phyloP scores from a whole-genome alignment of 495 filamentous ascomycete genomes.

The Cercophora newfieldiana region DNA sequence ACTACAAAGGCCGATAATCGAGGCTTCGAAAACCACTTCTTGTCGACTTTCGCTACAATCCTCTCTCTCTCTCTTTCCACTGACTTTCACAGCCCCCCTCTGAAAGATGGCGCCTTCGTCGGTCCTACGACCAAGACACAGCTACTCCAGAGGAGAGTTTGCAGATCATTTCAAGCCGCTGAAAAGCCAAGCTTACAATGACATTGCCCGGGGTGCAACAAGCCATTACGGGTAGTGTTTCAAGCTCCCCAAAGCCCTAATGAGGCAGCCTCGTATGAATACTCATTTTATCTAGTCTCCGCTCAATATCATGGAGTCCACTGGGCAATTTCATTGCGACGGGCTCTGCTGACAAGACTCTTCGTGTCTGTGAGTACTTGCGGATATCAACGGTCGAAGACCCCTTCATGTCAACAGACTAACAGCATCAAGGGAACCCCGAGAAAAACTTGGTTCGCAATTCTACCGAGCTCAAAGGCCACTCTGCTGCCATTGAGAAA shows the following conservation, averaged over 20 bases:
- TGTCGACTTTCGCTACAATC: background rate
- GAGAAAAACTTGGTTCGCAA: constrained; percentile 78
- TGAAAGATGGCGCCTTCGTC: background rate
- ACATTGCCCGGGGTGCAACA: constrained; percentile 39
- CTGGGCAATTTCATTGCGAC: constrained; percentile 84
- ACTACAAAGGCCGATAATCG: no score
- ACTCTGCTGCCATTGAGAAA: constrained; percentile 74
- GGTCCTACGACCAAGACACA: constrained; percentile 37
- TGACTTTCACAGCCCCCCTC: background rate
- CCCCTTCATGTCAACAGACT: background rate
- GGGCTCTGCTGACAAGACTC: constrained; percentile 74
- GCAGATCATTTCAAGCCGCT: constrained; percentile 54
- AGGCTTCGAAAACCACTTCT: no score
- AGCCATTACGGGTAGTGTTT: constrained; percentile 17
- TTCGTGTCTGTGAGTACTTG: constrained; percentile 63
- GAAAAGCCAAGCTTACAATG: constrained; percentile 64
- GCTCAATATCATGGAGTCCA: constrained; percentile 87
- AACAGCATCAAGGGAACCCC: constrained; percentile 64
- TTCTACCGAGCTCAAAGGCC: constrained; percentile 84
- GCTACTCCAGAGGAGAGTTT: constrained; percentile 64
- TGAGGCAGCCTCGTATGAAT: background rate
- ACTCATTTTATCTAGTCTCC: constrained; percentile 39
- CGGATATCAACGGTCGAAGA: background rate
- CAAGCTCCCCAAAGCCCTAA: background rate
- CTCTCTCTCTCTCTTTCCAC: background rate